Base-by-base conservation (phyloP, 1,284 basidiomycete genomes). In the Leccinum fallax region DNA sequence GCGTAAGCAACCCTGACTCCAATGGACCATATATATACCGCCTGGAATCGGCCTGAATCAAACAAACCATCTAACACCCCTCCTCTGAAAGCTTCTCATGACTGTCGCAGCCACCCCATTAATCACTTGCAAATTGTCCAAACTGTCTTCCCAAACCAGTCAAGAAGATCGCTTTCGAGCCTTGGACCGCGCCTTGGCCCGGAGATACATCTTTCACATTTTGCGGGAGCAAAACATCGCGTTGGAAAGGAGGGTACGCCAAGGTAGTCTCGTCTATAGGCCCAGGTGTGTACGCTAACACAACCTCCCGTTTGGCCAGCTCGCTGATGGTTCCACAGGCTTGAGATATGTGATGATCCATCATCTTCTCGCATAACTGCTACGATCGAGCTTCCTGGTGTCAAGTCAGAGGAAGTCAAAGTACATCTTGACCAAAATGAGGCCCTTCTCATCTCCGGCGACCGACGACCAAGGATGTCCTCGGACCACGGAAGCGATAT, bases 331-430 rank as follows among this genome's bases (percentile, higher is more conserved):
- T 32, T 48, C 51, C 8, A 58, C 54, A 77, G 73, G 19, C 62
- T 75, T 16, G 73, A 74, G 32, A 15, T 77, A 52, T 77, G 65
- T 49, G 76, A 74, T 59, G 69, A 76, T 40, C 66, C 76, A 2
- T 65, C 69, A 3, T 74, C 68, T 5, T 64, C 74, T 5, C 69
- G 75, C 32, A 67, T 76, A 40, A 68, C 64, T 16, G 73, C 76
- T 8, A 63, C 57, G 2, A 65, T 75, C 2, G 73, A 75, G 19
- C 67, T 77, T 36, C 73, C 73, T 40, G 73, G 73, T 4, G 59
- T 77, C 40, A 76, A 67, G 19, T 65, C 69, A 15, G 75, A 77
- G 28, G 76, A 77, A 24, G 61, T 77, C 1, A 63, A 53, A 10
- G 71, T 74, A 1, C 67, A 73, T 46, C 48, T 74, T 0, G 72